Base-by-base conservation (phyloP, 2,329 filamentous ascomycete species). In the Diaporthe helianthi region DNA sequence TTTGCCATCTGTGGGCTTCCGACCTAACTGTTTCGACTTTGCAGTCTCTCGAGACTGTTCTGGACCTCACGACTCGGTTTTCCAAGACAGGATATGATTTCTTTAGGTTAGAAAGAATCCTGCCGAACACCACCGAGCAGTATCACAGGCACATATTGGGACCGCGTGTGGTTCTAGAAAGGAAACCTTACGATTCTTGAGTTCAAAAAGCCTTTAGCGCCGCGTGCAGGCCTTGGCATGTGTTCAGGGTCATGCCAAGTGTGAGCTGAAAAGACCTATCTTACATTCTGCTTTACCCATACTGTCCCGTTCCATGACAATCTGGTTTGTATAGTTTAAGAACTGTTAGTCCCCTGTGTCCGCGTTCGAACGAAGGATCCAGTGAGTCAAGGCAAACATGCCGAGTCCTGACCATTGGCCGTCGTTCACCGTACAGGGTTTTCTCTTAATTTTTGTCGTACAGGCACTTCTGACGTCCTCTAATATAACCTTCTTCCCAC, bases 31-130 rank as follows among this genome's bases (percentile, higher is more conserved):
- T 47, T 29, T n/a, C 29, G 41, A 67, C 31, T 31, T 38, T 47
- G 38, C 41, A 54, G n/a, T 26, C 33, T 38, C 22, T 29, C n/a
- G 64, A 58, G 31, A 67, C 29, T 54, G 41, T 24, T 66, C 26
- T 47, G 15, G 26, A 24, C 41, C 29, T n/a, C 47, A 55, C 38
- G 51, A 36, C 51, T 58, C 44, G 52, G 17, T 15, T 26, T 46
- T 33, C 41, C 17, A 38, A 66, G 51, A 49, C 41, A 38, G 33
- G 19, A 67, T 12, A 17, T 6, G 19, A 67, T 12, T 17, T 6
- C 29, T 10, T 24, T 29, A 58, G 29, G 29, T 29, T n/a, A 17
- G 22, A 58, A 33, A 38, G 64, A 67, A 31, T n/a, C 13, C n/a
- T 29, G 29, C 52, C 38, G 58, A 47, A 49, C 29, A 36, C 29